Evolutionary conservation across 352 stramenopile species (phyloP).

Genomic region (Sclerospora graminicola): DNA sequence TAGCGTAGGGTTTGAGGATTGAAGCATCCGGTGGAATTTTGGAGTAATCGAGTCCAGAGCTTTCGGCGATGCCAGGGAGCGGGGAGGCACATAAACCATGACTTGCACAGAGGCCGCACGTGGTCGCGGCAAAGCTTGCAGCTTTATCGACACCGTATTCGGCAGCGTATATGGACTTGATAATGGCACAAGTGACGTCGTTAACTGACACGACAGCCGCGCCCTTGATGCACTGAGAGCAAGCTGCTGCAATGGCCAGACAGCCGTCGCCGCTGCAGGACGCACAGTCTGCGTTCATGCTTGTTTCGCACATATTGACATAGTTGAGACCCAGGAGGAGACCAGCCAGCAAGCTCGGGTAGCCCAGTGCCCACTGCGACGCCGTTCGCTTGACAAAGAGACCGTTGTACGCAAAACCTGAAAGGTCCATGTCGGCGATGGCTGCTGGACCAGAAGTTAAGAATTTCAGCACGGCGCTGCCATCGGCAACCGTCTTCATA

Average conservation of each 20-base stretch:
- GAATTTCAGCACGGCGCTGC: constrained; percentile 34
- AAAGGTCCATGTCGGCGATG: constrained; percentile 36
- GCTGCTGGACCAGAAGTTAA: constrained; percentile 14
- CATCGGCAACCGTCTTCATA: constrained; percentile 44
- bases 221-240: constrained; percentile 28
- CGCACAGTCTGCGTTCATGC: constrained; percentile 34
- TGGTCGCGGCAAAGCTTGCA: constrained; percentile 21
- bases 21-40: constrained; percentile 19
- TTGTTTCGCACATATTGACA: constrained; percentile 28
- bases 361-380: constrained; percentile 56
- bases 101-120: constrained; percentile 33
- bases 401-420: constrained; percentile 67
- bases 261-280: constrained; percentile 28
- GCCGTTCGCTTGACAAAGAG: constrained; percentile 50
- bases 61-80: constrained; percentile 43
- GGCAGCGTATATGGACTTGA: constrained; percentile 33
- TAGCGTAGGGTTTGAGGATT: constrained; percentile 32
- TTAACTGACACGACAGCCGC: constrained; percentile 32
- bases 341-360: constrained; percentile 57
- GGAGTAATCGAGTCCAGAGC: constrained; percentile 51
- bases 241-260: constrained; percentile 22
- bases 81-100: constrained; percentile 50
- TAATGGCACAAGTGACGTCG: constrained; percentile 27
- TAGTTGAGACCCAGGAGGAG: constrained; percentile 48
- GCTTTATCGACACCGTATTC: constrained; percentile 30